Evolutionary conservation across 2,329 filamentous ascomycete species (phyloP), one percentile per base, ranked within the genome.

Genomic region (Neonectria hederae): DNA sequence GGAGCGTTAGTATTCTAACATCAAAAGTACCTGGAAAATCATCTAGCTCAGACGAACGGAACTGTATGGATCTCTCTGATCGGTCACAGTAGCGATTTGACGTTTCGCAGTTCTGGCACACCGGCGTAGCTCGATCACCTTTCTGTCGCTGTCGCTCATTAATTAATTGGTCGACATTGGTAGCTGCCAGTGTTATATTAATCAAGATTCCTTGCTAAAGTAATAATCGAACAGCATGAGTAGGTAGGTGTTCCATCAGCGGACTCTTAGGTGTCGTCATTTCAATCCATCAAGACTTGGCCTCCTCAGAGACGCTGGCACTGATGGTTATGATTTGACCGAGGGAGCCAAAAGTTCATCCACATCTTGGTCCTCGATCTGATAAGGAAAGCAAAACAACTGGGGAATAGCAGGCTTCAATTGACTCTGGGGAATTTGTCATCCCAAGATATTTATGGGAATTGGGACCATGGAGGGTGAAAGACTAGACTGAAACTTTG

Each of bases 21-120:
- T 14, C 32, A 10, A 14, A 35, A 11, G 49, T 53, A 52, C 57
- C 52, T 53, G 30, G 32, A 19, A 17, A 35, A 3, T 32, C 22
- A 43, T 53, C 51, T 38, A 59, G 32, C 10, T 21, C 58, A 10
- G 54, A 53, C 9, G 7, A 32, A 10, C 32, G 28, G 30, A 74
- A 71, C 0, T 62, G 58, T 0, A 59, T 52, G 6, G 69, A 62
- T n/a, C 66, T 67, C 24, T 69, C 65, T 5, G 75, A 72, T 11
- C 77, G 68, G 38, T 78, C 77, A 51, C 79, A 80, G 61, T 78
- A 81, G 10, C 76, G 69, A 1, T 74, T 67, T 1, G 74, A 69
- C 21, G 67, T 76, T 10, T 55, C 63, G 48, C 79, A 80, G 65
- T 75, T 72, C 4, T 69, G 65, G 21, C 79, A 81, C 1, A 79